Evolutionary conservation across 805 yeast species (phyloP).

Genomic region (Ogataea chonburiensis): DNA sequence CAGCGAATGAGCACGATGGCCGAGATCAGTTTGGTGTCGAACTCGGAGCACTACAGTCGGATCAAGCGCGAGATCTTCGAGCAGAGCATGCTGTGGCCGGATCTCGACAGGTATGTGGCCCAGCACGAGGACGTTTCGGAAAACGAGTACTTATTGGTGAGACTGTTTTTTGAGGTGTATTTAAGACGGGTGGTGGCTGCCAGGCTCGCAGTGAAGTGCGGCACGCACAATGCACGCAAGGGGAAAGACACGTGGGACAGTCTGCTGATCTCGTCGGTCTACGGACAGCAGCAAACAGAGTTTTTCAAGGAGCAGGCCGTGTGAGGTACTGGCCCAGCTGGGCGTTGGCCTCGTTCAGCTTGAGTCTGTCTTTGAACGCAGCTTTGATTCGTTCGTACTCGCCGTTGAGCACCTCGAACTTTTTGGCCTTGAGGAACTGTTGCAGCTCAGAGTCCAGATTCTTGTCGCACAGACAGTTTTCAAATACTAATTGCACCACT

Average conservation of each 20-base stretch:
- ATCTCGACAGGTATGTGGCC: conserved; percentile 15
- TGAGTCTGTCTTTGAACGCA: conserved; percentile 26
- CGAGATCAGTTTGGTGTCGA: conserved; percentile 30
- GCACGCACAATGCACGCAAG: conserved; percentile 25
- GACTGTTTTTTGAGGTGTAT: conserved; percentile 33
- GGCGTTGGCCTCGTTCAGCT: conserved; percentile 26
- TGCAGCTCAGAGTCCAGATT: conserved; percentile 19
- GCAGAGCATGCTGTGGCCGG: conserved; percentile 19
- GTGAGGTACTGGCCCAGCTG: not conserved
- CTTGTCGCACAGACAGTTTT: conserved; percentile 26
- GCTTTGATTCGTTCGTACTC: conserved; percentile 22
- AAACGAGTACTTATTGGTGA: conserved; percentile 25
- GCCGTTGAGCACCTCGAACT: conserved; percentile 23
- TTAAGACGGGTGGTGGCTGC: conserved; percentile 33
- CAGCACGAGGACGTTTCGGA: conserved; percentile 21
- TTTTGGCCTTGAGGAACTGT: conserved; percentile 22
- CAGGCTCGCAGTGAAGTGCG: conserved; percentile 28
- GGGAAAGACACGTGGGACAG: conserved; percentile 12
- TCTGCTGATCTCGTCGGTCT: conserved; percentile 52
- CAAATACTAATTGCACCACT: conserved; percentile 43
- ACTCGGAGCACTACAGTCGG: conserved; percentile 24
- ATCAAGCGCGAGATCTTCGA: conserved; percentile 21
- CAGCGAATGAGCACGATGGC: conserved; percentile 26
- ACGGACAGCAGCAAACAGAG: conserved; percentile 34
- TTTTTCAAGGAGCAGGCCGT: conserved; percentile 25